Evolutionary conservation across 768 basidiomycete genomes (phyloP), one percentile per base, ranked within the genome.

Genomic region (Trametes cingulata): DNA sequence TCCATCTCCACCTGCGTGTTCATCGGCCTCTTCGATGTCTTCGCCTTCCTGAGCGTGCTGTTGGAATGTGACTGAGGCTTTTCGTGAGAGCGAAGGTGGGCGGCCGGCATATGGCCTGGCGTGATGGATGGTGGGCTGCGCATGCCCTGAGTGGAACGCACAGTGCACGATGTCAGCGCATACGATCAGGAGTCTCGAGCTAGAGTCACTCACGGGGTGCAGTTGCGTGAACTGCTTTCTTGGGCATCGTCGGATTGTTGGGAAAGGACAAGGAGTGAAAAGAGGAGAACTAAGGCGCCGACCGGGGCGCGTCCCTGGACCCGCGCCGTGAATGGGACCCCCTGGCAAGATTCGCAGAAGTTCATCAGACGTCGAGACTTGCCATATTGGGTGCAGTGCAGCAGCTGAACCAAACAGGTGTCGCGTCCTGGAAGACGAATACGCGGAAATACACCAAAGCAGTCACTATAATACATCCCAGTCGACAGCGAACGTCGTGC

Each of bases 1-100:
- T 6, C 56, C 58, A 14, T 46, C 52, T 33, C 25, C 46, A n/a
- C 13, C 56, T 6, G 36, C 50, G n/a, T 51, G 50, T 17, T 53
- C 61, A 8, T 47, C 50, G 4, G 52, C 48, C 15, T 56, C 58
- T 46, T 56, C 52, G 0, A 47, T 24, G 1, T 62, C 64, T 17
- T 56, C 56, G 1, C 24, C 14, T 5, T 13, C 55, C 1, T 20
- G 8, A 14, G 13, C 9, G 19, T 27, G 24, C 10, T 42, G 14
- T 14, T 37, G 40, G 7, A 37, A 35, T 2, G 47, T 24, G 6
- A 22, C 42, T 0, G 29, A 6, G 22, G 60, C 8, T 17, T 39
- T 61, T 22, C 53, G 60, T 10, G 35, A 1, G 6, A 33, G 10
- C 1, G 60, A 56, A 27, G 48, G 17, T 1, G 29, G 17, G 7